Base-by-base conservation (phyloP, 257 asterid species). In the Ilex aquifolium region DNA sequence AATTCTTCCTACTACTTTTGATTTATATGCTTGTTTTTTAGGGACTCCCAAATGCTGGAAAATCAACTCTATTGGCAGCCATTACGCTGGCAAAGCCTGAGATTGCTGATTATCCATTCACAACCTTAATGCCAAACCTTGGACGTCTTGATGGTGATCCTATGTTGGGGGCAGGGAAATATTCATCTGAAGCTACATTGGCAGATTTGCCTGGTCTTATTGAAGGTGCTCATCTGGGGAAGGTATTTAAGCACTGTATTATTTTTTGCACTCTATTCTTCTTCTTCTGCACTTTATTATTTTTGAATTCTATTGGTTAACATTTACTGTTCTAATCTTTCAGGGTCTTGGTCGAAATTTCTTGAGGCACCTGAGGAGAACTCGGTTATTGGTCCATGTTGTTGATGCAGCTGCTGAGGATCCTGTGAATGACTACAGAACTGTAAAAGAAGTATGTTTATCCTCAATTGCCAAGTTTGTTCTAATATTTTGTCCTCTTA, bases 21-120 rank as follows among this genome's bases (percentile, higher is more conserved):
- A n/a, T n/a, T 7, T 14, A 53, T 14, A 53, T 64, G 62, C 62
- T 15, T 12, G 48, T 63, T 64, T 69, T 65, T 72, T 65, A 93
- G 99, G 99, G 97, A 58, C 96, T 93, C 68, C 99, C 99, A 42
- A 90, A 90, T 85, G 99, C 99, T 56, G 99, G 97, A 69, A 92
- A 92, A 73, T 92, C 99, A 30, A 92, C 97, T 21, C 81, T 92
- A 44, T 69, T 92, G 65, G 95, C 94, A 50, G 85, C 97, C 68
- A 87, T 84, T 60, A 93, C 99, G 63, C 83, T 76, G 51, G 97
- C 97, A 17, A 93, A 82, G 74, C 99, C 99, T 51, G 97, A 93
- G 58, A 90, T 93, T 69, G 99, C 99, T 51, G 97, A 93, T 77
- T 93, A 93, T 69, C 99, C 99, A 13, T 93, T 89, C 78, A 93